These are phyloP conservation scores for Aspergillus kassunensis DNA, from an alignment of 495 filamentous ascomycete species.

Conservation along the genomic window DNA sequence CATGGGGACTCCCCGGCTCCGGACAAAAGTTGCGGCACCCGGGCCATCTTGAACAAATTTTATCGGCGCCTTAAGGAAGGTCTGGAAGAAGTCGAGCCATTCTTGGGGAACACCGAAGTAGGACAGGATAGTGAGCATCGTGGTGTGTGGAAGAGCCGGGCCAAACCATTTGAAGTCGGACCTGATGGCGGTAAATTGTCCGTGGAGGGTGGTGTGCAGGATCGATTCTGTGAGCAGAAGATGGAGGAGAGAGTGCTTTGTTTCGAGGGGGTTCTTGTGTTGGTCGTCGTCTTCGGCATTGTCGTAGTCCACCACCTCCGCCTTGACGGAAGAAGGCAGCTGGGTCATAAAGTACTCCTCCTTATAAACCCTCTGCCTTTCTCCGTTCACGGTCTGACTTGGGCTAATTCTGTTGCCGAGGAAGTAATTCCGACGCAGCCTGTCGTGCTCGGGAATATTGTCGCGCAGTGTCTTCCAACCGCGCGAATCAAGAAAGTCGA, in stretches of 20 bases:
- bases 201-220: conserved; percentile 53
- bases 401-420: conserved; percentile 23
- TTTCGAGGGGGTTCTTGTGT: conserved; percentile 44
- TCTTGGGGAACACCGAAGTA: conserved; percentile 58
- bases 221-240: conserved; percentile 60
- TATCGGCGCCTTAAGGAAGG: conserved; percentile 56
- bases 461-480: conserved; percentile 38
- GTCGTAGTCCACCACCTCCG: conserved; percentile 28
- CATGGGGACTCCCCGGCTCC: conserved; percentile 55
- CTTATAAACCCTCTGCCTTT: conserved; percentile 38
- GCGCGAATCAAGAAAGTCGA: conserved; percentile 21
- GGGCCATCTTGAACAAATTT: conserved; percentile 54
- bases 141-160: conserved; percentile 57
- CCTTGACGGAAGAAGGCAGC: conserved; percentile 26
- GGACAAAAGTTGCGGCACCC: conserved; percentile 33
- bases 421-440: conserved; percentile 47
- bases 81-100: conserved; percentile 60
- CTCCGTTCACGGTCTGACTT: conserved; percentile 24
- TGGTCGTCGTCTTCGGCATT: conserved; percentile 25
- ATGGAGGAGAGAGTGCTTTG: conserved; percentile 58
- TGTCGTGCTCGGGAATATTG: conserved; percentile 41
- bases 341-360: conserved; percentile 54
- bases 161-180: conserved; percentile 62
- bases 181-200: conserved; percentile 55
- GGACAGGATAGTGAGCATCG: conserved; percentile 49